These are phyloP conservation scores for Candida coleopterorum DNA, from an alignment of 805 yeast genomes.

Conservation along the genomic window DNA sequence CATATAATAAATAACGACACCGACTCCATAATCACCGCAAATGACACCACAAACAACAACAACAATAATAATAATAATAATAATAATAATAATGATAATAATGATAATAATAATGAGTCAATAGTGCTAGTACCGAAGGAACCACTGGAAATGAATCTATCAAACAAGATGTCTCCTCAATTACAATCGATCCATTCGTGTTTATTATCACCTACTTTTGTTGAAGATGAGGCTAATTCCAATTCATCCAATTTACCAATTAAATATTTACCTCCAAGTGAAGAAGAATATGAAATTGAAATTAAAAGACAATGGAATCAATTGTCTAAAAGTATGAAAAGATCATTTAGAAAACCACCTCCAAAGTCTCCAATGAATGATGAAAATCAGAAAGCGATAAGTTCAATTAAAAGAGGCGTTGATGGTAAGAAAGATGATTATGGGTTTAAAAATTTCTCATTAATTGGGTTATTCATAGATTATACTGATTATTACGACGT, in stretches of 20 bases:
- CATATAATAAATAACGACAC: constrained; percentile 7
- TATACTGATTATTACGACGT: constrained; percentile 65
- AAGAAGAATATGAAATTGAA: constrained; percentile 66
- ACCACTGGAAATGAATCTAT: not conserved
- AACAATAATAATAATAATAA: constrained; percentile 1
- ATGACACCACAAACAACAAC: constrained; percentile 13
- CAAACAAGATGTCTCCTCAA: constrained; percentile 2
- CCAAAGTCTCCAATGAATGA: constrained; percentile 60
- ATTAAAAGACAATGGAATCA: constrained; percentile 56
- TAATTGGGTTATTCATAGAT: constrained; percentile 65
- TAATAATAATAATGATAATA: too few relatives aligned
- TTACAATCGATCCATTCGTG: constrained; percentile 7
- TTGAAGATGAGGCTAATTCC: constrained; percentile 1
- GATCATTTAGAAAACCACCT: constrained; percentile 65
- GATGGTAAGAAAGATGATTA: constrained; percentile 69
- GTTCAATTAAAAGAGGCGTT: constrained; percentile 74
- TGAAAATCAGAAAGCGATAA: constrained; percentile 54
- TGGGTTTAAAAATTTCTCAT: constrained; percentile 61
- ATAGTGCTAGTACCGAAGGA: too few relatives aligned
- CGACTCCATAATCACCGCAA: constrained; percentile 5
- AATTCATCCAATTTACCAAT: constrained; percentile 1
- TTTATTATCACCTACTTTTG: constrained; percentile 7
- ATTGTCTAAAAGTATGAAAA: constrained; percentile 55
- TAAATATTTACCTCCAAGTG: constrained; percentile 41
- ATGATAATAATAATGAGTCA: too few relatives aligned